Conservation (phyloP, 164 flowering plant species). For the Chimonanthus salicifolius region DNA sequence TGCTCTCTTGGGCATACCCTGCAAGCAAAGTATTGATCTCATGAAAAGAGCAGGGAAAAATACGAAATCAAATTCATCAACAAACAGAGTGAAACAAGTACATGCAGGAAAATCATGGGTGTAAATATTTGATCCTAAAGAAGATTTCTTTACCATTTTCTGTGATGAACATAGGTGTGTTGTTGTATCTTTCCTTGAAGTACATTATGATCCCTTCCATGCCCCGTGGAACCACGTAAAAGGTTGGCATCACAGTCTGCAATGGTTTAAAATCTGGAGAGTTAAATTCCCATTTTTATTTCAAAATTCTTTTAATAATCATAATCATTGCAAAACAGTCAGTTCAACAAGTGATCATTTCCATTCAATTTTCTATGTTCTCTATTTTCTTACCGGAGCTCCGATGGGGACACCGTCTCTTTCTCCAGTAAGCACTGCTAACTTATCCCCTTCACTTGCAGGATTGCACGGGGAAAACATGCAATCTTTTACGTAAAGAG, state of each 20-base stretch:
- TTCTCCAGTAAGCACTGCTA: conserved; percentile 1
- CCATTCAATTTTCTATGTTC: not conserved
- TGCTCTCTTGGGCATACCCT: conserved; percentile 4
- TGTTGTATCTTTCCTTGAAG: conserved; percentile 19
- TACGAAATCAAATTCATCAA: no score
- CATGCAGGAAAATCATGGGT: no score
- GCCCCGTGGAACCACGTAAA: conserved; percentile 18
- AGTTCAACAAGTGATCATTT: not conserved
- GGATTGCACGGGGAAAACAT: conserved; percentile 6
- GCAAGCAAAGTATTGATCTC: not conserved
- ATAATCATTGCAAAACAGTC: not conserved
- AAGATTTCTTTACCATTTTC: conserved; percentile 19
- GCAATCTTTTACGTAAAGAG: conserved; percentile 20
- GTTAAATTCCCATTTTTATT: not conserved
- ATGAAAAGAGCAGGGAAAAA: no score
- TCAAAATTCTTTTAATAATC: not conserved
- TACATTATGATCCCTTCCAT: conserved; percentile 16
- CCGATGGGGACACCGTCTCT: conserved; percentile 7
- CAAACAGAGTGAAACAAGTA: no score
- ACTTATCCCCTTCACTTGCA: not conserved
- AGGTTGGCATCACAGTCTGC: conserved; percentile 16
- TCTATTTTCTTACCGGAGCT: not conserved
- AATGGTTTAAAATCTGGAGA: not conserved
- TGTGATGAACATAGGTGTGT: conserved; percentile 20
- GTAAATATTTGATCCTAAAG: not conserved